Evolutionary conservation across 495 filamentous ascomycete genomes (phyloP).

Genomic region (Hyaloscypha variabilis): DNA sequence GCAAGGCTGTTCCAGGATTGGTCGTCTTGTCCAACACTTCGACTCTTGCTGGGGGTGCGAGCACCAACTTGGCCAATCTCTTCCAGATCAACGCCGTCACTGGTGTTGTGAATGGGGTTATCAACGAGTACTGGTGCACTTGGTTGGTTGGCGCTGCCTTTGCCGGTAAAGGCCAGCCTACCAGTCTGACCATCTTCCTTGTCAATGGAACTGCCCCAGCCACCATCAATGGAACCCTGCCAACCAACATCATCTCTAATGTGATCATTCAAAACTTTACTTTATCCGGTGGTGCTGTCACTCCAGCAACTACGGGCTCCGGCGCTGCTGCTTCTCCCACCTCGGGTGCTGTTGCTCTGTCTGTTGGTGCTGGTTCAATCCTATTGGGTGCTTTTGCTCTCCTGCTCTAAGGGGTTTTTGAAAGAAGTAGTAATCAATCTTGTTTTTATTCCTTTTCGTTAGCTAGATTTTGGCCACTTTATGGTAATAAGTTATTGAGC

Average conservation of each 20-base stretch:
- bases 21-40: conserved; percentile 3
- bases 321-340: neutral
- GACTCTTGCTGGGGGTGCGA: neutral
- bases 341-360: neutral
- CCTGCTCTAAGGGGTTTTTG: neutral
- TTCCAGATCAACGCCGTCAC: conserved; percentile 5
- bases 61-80: neutral
- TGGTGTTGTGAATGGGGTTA: neutral
- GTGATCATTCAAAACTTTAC: neutral
- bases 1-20: conserved; percentile 2
- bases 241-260: neutral
- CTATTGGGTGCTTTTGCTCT: neutral
- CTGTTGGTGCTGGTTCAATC: neutral
- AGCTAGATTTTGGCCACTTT: too few relatives aligned
- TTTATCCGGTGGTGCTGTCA: neutral
- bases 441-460: too few relatives aligned
- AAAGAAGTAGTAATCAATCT: neutral
- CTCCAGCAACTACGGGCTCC: neutral
- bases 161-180: neutral
- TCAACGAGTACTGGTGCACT: neutral
- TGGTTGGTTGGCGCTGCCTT: conserved; percentile 4
- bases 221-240: neutral
- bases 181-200: conserved; percentile 1
- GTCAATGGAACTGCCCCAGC: conserved; percentile 1
- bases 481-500: too few relatives aligned